Evolutionary conservation across 2,329 filamentous ascomycete genomes (phyloP).

Genomic region (Acephala macrosclerotiorum): DNA sequence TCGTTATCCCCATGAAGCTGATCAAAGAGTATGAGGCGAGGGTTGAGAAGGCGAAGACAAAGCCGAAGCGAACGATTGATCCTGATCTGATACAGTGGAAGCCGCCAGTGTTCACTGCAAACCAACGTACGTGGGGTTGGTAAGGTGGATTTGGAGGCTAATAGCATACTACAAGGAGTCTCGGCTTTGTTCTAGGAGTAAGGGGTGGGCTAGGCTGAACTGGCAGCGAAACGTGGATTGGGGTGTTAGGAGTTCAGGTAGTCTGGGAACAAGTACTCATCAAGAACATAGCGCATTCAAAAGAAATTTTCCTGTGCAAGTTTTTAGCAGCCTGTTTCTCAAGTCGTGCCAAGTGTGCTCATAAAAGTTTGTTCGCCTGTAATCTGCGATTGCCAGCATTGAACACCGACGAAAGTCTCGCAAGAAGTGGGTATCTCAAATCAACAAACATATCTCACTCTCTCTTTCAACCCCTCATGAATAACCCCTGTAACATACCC

Average conservation of each 20-base stretch:
- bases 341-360: too few species aligned
- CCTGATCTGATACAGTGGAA: slow-evolving; percentile 88
- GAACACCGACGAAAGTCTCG: too few species aligned
- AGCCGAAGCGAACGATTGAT: slow-evolving; percentile 80
- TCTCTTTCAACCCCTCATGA: slow-evolving; percentile 28
- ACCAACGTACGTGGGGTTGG: slow-evolving; percentile 95
- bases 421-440: background rate
- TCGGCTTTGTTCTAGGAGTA: slow-evolving; percentile 5
- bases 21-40: slow-evolving; percentile 70
- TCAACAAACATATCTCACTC: slow-evolving; percentile 22
- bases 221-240: too few species aligned
- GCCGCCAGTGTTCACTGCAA: slow-evolving; percentile 91
- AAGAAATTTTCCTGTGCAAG: too few species aligned
- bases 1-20: slow-evolving; percentile 87
- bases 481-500: slow-evolving; percentile 25
- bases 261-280: too few species aligned
- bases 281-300: too few species aligned
- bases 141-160: slow-evolving; percentile 48
- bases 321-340: too few species aligned
- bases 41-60: slow-evolving; percentile 80
- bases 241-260: too few species aligned
- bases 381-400: too few species aligned
- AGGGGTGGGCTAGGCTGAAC: too few species aligned
- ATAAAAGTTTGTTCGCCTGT: too few species aligned
- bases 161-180: background rate